A percentile compares a stretch with the other conserved stretches of the same genome.
phyloP scores from a whole-genome alignment of 2,329 filamentous ascomycete species.

The Pyrenochaeta sp. region DNA sequence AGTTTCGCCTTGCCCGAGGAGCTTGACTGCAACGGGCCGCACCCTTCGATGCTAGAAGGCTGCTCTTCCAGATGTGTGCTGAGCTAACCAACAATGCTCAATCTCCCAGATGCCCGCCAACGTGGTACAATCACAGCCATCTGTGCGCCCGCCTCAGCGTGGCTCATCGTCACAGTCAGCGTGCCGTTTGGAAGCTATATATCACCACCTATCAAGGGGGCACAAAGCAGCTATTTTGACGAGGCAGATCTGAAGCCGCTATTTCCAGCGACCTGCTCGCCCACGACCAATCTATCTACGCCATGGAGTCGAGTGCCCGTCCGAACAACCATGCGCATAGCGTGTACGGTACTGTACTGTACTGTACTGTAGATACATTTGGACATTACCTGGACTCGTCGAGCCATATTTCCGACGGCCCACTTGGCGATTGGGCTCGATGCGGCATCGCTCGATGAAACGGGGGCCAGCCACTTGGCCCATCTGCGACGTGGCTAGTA shows the following conservation, averaged over 20 bases:
- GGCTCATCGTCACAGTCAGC: conserved; percentile 9
- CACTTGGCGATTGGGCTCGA: conserved; percentile 17
- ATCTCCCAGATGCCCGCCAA: not conserved
- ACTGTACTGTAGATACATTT: too few relatives aligned
- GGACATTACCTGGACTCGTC: not conserved
- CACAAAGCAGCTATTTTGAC: not conserved
- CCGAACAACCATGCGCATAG: not conserved
- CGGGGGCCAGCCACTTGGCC: conserved; percentile 13
- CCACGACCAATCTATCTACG: not conserved
- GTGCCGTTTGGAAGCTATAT: not conserved
- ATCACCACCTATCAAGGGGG: not conserved
- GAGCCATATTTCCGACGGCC: conserved; percentile 15
- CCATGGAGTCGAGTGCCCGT: not conserved
- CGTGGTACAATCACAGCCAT: not conserved
- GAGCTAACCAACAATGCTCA: not conserved
- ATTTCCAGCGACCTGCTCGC: conserved; percentile 12
- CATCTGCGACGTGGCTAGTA: conserved; percentile 16
- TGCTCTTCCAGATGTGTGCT: not conserved
- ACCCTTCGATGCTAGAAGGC: too few relatives aligned
- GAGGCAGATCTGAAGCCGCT: conserved; percentile 5
- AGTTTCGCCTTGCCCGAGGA: too few relatives aligned
- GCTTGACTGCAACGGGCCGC: too few relatives aligned
- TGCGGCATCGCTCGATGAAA: conserved; percentile 14
- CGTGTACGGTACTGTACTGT: too few relatives aligned
- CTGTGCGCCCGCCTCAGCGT: not conserved